These are phyloP conservation scores for Globisporangium uncinulatum DNA, from an alignment of 352 stramenopile genomes.

Conservation along the genomic window DNA sequence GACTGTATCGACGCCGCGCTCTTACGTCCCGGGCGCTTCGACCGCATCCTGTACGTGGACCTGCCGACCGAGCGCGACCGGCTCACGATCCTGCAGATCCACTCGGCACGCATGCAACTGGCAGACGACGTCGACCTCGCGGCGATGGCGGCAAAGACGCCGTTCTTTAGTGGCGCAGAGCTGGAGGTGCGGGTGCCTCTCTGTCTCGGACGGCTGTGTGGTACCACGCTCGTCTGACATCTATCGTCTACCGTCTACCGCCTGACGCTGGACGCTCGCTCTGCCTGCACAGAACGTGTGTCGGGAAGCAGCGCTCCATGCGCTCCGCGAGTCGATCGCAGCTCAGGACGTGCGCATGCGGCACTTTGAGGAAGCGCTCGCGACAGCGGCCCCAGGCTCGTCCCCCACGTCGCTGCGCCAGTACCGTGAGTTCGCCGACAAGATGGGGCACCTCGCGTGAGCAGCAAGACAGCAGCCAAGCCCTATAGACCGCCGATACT, in stretches of 20 bases:
- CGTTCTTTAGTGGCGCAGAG: slow-evolving; percentile 82
- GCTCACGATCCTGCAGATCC: slow-evolving; percentile 70
- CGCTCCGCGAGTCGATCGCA: slow-evolving; percentile 65
- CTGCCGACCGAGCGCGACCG: slow-evolving; percentile 68
- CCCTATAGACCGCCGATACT: neutral
- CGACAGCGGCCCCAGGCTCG: slow-evolving; percentile 45
- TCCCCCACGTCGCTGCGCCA: slow-evolving; percentile 40
- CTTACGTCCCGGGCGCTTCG: slow-evolving; percentile 93
- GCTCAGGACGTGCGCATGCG: slow-evolving; percentile 41
- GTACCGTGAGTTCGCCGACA: slow-evolving; percentile 58
- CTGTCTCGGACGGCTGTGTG: neutral
- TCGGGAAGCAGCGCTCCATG: slow-evolving; percentile 70
- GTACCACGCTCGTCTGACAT: neutral
- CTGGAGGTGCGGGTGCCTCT: slow-evolving; percentile 56
- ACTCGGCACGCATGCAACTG: slow-evolving; percentile 60
- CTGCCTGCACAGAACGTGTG: slow-evolving; percentile 64
- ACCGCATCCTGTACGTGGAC: slow-evolving; percentile 95
- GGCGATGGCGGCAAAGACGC: slow-evolving; percentile 40
- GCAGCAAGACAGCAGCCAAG: too few species aligned
- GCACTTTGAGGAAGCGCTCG: slow-evolving; percentile 56
- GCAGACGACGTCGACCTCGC: slow-evolving; percentile 58
- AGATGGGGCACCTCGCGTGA: slow-evolving; percentile 51
- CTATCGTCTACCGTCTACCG: too few species aligned
- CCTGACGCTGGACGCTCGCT: slow-evolving; percentile 11
- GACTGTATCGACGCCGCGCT: slow-evolving; percentile 98